Evolutionary conservation across 1,139 yeast genomes (phyloP).

Genomic region (Suhomyces panamericanus): DNA sequence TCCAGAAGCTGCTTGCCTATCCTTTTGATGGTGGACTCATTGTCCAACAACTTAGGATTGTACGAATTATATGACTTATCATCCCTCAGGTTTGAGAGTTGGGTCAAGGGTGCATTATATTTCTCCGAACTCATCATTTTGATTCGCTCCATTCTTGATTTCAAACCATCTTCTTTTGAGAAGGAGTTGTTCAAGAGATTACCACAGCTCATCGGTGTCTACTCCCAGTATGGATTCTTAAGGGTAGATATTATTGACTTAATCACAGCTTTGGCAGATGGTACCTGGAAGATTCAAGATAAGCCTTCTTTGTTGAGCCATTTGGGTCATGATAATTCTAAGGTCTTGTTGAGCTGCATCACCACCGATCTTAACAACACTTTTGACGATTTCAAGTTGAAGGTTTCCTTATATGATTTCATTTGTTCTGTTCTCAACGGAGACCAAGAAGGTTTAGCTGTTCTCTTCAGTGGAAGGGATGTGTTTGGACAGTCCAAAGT

Average conservation of each 20-base stretch:
- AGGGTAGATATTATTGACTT: constrained; percentile 57
- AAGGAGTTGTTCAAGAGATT: constrained; percentile 54
- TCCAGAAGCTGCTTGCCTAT: constrained; percentile 61
- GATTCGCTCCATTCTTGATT: constrained; percentile 52
- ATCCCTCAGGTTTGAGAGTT: constrained; percentile 42
- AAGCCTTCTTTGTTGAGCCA: constrained; percentile 83
- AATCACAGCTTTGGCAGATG: constrained; percentile 61
- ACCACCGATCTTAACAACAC: constrained; percentile 60
- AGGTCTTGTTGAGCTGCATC: constrained; percentile 57
- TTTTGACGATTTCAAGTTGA: constrained; percentile 55
- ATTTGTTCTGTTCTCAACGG: constrained; percentile 76
- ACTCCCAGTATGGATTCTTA: constrained; percentile 48
- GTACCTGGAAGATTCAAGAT: constrained; percentile 54
- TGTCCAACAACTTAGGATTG: constrained; percentile 37
- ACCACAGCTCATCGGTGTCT: constrained; percentile 60
- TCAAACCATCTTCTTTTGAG: constrained; percentile 66
- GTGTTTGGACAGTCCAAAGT: constrained; percentile 35
- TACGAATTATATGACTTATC: constrained; percentile 46
- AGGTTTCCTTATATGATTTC: constrained; percentile 64
- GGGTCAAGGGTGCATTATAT: constrained; percentile 44
- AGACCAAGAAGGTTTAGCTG: constrained; percentile 84
- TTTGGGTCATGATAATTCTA: constrained; percentile 65
- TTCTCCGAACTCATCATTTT: constrained; percentile 49
- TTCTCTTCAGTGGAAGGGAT: constrained; percentile 72
- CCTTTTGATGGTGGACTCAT: constrained; percentile 48